phyloP scores from a whole-genome alignment of 306 rosid genomes.

The Prunus fruticosa region DNA sequence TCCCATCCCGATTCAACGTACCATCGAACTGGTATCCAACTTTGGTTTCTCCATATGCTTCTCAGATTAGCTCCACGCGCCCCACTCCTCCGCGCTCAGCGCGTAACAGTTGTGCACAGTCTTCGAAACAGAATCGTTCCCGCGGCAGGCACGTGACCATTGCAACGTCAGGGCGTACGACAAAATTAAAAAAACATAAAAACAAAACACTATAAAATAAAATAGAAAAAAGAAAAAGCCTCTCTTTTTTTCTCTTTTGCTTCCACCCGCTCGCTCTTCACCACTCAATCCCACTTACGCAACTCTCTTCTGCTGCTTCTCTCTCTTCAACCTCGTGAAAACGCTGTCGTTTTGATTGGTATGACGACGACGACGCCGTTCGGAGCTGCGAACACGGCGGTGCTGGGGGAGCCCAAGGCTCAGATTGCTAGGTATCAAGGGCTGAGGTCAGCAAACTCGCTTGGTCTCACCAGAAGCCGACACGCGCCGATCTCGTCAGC shows the following conservation, averaged over 20 bases:
- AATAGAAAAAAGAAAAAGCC: background rate
- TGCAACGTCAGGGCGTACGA: background rate
- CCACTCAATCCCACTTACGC: conserved; percentile 24
- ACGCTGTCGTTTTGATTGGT: background rate
- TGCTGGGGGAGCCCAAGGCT: conserved; percentile 46
- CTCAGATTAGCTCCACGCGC: conserved; percentile 24
- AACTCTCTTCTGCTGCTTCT: background rate
- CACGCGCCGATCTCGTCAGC: conserved; percentile 27
- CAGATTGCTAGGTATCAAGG: conserved; percentile 69
- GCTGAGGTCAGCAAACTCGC: conserved; percentile 53
- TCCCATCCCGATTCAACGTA: no score
- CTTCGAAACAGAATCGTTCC: background rate
- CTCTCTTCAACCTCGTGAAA: background rate
- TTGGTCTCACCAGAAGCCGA: conserved; percentile 32
- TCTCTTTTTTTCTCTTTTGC: background rate
- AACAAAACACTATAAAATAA: background rate
- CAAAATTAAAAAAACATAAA: background rate
- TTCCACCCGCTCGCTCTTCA: background rate
- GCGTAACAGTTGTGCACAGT: background rate
- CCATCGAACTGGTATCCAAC: no score
- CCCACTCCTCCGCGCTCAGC: background rate
- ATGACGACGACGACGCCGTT: conserved; percentile 67
- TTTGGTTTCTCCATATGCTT: background rate
- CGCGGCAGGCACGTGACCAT: conserved; percentile 42
- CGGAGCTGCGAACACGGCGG: conserved; percentile 43